Evolutionary conservation across 169 alveolate species (phyloP), one percentile per base, ranked within the genome.

Genomic region (Haemoproteus tartakovskyi): DNA sequence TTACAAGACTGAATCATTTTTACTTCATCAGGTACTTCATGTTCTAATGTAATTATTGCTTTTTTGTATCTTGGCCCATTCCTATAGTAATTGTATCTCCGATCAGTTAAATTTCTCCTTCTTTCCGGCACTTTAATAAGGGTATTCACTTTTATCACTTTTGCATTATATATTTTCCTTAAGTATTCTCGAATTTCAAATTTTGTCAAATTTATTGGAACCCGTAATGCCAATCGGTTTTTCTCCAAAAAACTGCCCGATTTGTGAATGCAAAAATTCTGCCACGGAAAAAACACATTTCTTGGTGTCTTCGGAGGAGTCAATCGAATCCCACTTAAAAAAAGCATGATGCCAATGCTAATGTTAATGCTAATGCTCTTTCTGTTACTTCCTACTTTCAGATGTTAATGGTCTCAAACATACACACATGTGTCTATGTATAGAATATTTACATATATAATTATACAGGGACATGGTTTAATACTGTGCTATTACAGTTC

Each of bases 201-300:
- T 82, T 92, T 92, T 26, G 96, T 92, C 45, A 92, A 62, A 80
- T 89, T 88, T 9, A 92, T 87, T n/a, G 95, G 95, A 8, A 92
- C 96, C 30, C 93, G 54, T 38, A 92, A 62, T 19, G 95, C 95
- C 16, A 92, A 46, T 27, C 96, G 79, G 48, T 91, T 88, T 26
- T 88, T 85, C 81, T 92, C 95, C 48, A 92, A 74, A 54, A 86
- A 92, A 24, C 88, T 87, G 8, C 96, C 96, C 18, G 94, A 81
- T 22, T 89, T 90, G 78, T 91, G 95, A 38, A 92, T 62, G 26
- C 86, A 57, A 57, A 91, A 78, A 21, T 56, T 90, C 12, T 89
- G 94, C 96, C 96, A 92, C 19, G 96, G 96, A 80, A 92, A 92
- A 61, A 87, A 92, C 24, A 91, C 92, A 62, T 92, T 92, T 85